Evolutionary conservation across 257 asterid species (phyloP).

Genomic region (Przewalskia tangutica): DNA sequence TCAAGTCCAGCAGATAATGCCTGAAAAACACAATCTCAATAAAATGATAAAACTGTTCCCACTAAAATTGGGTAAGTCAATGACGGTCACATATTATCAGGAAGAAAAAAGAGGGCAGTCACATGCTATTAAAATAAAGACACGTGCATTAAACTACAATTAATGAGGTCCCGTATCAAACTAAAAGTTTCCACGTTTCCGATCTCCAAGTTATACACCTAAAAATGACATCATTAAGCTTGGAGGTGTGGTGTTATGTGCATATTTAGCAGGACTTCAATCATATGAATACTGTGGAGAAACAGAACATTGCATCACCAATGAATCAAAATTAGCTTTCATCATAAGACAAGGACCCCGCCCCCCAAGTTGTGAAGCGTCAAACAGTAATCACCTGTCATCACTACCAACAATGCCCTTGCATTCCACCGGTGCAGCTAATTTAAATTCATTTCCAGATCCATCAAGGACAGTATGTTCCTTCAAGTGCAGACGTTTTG

Average conservation of each 20-base stretch:
- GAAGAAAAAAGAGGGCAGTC: neutral
- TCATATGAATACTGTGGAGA: neutral
- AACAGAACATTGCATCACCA: neutral
- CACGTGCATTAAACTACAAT: neutral
- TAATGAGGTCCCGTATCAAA: neutral
- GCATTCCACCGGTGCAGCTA: slow-evolving; percentile 98
- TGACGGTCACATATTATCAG: neutral
- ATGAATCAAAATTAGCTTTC: neutral
- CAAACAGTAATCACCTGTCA: slow-evolving; percentile 51
- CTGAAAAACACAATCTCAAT: slow-evolving; percentile 24
- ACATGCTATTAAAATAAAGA: neutral
- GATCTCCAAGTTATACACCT: neutral
- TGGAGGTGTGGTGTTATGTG: neutral
- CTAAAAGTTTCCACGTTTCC: neutral
- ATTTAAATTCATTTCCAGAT: slow-evolving; percentile 64
- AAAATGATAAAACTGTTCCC: neutral
- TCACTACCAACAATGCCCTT: slow-evolving; percentile 99
- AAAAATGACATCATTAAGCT: neutral
- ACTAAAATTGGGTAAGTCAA: neutral
- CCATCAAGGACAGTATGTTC: slow-evolving; percentile 82
- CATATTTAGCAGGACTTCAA: neutral
- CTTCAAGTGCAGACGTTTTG: slow-evolving; percentile 85
- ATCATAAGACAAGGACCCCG: neutral
- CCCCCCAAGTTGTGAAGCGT: neutral
- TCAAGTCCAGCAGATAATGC: slow-evolving; percentile 87